phyloP scores from a whole-genome alignment of 75 land plant genomes.

The Pinus taeda region DNA sequence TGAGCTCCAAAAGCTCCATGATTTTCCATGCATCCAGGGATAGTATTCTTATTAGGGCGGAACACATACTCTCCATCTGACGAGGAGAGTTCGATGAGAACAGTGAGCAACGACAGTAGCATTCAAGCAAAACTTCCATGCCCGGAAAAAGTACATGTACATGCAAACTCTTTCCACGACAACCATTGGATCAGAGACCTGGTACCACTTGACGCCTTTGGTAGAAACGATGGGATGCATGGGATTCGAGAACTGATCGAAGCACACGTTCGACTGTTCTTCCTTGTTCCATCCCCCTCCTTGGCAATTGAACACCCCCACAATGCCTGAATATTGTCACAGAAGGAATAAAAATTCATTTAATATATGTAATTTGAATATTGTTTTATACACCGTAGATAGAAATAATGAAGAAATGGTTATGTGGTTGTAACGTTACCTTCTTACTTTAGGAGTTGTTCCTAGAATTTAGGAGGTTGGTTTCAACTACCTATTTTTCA shows the following conservation, averaged over 20 bases:
- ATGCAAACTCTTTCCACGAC: conserved; percentile 37
- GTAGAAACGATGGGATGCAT: conserved; percentile 18
- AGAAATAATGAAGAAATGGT: too few relatives aligned
- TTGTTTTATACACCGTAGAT: conserved; percentile 3
- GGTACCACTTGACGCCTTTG: conserved; percentile 59
- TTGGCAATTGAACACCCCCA: conserved; percentile 46
- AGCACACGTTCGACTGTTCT: conserved; percentile 37
- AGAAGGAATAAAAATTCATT: background rate
- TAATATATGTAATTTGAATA: background rate
- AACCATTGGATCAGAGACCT: conserved; percentile 23
- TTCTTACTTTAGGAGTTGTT: too few relatives aligned
- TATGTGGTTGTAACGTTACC: too few relatives aligned
- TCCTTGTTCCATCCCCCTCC: conserved; percentile 76
- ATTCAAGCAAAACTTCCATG: conserved; percentile 27
- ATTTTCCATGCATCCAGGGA: too few relatives aligned
- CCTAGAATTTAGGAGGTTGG: too few relatives aligned
- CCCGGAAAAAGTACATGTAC: conserved; percentile 25
- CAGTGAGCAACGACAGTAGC: too few relatives aligned
- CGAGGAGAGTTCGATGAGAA: conserved; percentile 54
- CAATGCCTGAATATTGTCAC: conserved; percentile 25
- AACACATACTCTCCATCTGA: too few relatives aligned
- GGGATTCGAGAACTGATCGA: conserved; percentile 28
- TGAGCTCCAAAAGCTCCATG: too few relatives aligned
- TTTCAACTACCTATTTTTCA: too few relatives aligned
- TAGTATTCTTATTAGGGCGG: too few relatives aligned